phyloP scores from a whole-genome alignment of 805 yeast species.

The Spathaspora sp. region DNA sequence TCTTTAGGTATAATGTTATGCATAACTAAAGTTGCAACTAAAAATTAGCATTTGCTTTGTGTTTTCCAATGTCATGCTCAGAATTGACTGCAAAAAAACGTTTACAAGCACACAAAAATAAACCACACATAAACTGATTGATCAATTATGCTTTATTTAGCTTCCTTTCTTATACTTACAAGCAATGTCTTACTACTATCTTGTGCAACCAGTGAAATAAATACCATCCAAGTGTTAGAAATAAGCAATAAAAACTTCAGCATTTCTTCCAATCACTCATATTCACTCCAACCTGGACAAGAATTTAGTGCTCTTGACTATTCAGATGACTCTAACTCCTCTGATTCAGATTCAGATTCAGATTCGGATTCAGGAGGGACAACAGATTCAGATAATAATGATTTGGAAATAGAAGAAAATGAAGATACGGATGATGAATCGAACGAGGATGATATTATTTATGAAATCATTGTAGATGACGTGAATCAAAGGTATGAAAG shows the following conservation, averaged over 20 bases:
- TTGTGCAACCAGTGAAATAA: neutral
- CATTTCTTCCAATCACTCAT: neutral
- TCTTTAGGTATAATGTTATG: neutral
- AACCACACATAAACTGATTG: neutral
- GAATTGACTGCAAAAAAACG: neutral
- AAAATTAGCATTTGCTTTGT: neutral
- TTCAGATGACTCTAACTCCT: neutral
- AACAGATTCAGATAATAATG: neutral
- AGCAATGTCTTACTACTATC: neutral
- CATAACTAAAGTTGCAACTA: neutral
- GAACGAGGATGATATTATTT: neutral
- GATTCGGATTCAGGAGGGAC: neutral
- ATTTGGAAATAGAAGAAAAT: neutral
- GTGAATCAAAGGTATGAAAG: neutral
- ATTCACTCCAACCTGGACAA: neutral
- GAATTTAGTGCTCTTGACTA: neutral
- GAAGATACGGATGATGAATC: neutral
- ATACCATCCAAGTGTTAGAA: neutral
- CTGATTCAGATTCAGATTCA: neutral
- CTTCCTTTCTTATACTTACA: slow-evolving; percentile 5
- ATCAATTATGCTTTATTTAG: slow-evolving; percentile 3
- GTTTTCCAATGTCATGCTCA: neutral
- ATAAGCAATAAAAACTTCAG: neutral
- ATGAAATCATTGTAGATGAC: neutral
- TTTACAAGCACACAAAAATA: neutral